Percentiles rank a stretch among this genome's conserved stretches.
Conservation (phyloP, 2,329 filamentous ascomycete species). For the Sordariomycetes sp. region DNA sequence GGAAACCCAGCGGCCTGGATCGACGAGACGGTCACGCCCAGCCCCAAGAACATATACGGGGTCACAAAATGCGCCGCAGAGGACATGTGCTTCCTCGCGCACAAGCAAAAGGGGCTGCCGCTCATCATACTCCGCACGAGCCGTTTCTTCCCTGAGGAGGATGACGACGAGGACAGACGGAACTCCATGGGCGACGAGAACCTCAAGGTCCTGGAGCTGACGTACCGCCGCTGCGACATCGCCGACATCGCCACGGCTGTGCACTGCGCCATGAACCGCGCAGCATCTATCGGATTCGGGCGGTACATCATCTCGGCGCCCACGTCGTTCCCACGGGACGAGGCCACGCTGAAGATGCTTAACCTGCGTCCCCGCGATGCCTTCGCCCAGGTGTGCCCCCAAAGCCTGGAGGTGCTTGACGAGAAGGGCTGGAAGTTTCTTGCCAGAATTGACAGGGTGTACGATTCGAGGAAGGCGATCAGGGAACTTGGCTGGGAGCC, state of each 20-base stretch:
- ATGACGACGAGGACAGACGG: constrained; percentile 32
- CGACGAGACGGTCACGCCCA: constrained; percentile 26
- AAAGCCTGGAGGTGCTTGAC: constrained; percentile 18
- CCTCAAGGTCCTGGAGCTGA: constrained; percentile 37
- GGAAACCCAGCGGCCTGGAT: constrained; percentile 33
- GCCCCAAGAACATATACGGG: constrained; percentile 40
- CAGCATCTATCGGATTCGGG: constrained; percentile 21
- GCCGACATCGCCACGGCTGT: constrained; percentile 32
- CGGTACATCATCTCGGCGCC: constrained; percentile 35
- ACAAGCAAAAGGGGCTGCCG: constrained; percentile 26
- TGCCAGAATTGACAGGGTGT: constrained; percentile 30
- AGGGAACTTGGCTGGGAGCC: constrained; percentile 32
- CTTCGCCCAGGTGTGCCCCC: constrained; percentile 16
- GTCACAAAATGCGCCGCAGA: constrained; percentile 38
- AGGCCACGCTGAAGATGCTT: constrained; percentile 19
- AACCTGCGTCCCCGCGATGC: constrained; percentile 21
- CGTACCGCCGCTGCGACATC: constrained; percentile 33
- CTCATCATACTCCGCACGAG: constrained; percentile 33
- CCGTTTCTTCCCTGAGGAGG: constrained; percentile 38
- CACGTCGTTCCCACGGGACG: constrained; percentile 24
- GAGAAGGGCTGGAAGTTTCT: constrained; percentile 25
- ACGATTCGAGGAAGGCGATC: constrained; percentile 31
- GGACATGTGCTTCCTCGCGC: constrained; percentile 32
- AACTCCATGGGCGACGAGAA: constrained; percentile 27
- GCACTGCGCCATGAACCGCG: constrained; percentile 25